Base-by-base conservation (phyloP, 2,329 filamentous ascomycete genomes). In the Aspergillaceae sp. region DNA sequence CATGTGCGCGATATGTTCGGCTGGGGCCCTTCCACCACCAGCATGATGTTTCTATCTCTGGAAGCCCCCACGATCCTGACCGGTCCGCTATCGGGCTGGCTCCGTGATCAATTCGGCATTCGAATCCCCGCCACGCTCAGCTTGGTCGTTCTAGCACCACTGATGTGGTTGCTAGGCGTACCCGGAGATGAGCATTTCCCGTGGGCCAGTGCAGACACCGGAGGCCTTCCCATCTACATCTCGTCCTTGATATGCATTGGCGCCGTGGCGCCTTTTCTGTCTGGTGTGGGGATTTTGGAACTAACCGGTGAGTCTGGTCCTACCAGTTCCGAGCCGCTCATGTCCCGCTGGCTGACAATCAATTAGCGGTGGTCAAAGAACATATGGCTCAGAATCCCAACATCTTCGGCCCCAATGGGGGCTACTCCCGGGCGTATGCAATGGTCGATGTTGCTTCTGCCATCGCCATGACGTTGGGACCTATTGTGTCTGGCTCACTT, bases 51-150 rank as follows among this genome's bases (percentile, higher is more conserved):
- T 53, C 66, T 82, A 5, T 65, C 72, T 2, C 56, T 86, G 30
- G 75, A 82, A 33, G 60, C 82, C 5, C 83, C 83, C 0, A 42
- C 44, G 7, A 74, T 75, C 8, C 77, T 84, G 53, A 50, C 78
- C 2, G 75, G 77, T 0, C 83, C 83, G 0, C 29, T 79, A 0
- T 73, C 80, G 1, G 82, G 78, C n/a, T 68, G 66, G 63, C 58
- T 73, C 29, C 57, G 58, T 10, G 59, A 63, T 41, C 46, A 46
- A 5, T 33, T 57, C 3, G 60, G 60, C 2, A 42, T 53, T 5
- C 51, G 54, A 4, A 40, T 40, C 4, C 51, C 57, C 3, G 56
- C 54, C 3, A 52, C 52, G 3, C 29, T 57, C 3, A 59, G 59
- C 0, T 63, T 53, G 46, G 11, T 48, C 4, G n/a, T 46, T 1